Base-by-base conservation (phyloP, 2,329 filamentous ascomycete genomes). In the Rhynchosporium graminicola region DNA sequence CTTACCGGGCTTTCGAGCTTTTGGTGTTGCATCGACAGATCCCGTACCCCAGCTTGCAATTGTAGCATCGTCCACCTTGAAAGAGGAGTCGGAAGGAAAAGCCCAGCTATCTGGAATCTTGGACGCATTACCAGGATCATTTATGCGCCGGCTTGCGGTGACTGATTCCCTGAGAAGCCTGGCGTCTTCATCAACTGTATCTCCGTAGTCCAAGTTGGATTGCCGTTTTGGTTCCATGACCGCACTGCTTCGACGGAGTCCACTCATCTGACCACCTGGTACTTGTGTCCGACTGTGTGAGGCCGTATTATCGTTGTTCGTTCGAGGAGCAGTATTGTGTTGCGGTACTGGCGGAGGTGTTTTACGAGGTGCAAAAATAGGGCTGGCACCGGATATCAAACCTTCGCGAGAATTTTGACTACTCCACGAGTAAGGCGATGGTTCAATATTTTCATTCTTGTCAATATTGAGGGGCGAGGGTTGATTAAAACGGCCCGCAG, bases 151-250 rank as follows among this genome's bases (percentile, higher is more conserved):
- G 57, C 65, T 72, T 7, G 73, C 72, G 58, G 66, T 68, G 3
- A 72, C 52, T 9, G 73, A 74, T 54, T 75, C 74, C 43, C 69
- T 67, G 13, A 74, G 54, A 28, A 75, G 67, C 48, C 61, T 66
- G 6, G 73, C 72, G 66, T 75, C 74, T 56, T 75, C 73, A 61
- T 75, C 73, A 4, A 68, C 33, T 33, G 62, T 63, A 40, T 73
- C 70, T 10, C 62, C 66, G 56, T 70, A 68, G 9, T 72, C 69
- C 6, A 70, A 29, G 8, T 66, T 70, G 4, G 72, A 72, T 56
- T 71, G 70, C 29, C 72, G 64, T 50, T 68, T 69, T 4, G 51
- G 47, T 58, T 61, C 65, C 31, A 68, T 63, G 28, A 68, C 56
- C 8, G 66, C 70, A 65, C 74, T 76, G 52, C 62, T 73, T 57